These are phyloP conservation scores for Lachancea sp. DNA, from an alignment of 805 yeast genomes.

Conservation along the genomic window DNA sequence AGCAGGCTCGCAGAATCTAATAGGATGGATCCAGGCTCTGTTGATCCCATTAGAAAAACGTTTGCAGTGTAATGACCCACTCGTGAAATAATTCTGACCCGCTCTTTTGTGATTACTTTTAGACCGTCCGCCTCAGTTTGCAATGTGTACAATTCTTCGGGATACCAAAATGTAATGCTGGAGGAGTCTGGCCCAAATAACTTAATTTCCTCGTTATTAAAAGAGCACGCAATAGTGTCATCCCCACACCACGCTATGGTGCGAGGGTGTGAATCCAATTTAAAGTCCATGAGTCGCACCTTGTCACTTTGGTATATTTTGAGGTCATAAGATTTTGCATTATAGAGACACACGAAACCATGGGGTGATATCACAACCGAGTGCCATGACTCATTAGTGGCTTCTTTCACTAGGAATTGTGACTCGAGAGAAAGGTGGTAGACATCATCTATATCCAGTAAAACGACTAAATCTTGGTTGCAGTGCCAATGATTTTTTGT, in stretches of 20 bases:
- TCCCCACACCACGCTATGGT: slow-evolving; percentile 77
- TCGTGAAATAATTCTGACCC: slow-evolving; percentile 55
- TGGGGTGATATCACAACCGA: slow-evolving; percentile 21
- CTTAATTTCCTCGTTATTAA: slow-evolving; percentile 57
- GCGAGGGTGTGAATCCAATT: slow-evolving; percentile 33
- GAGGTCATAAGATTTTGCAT: slow-evolving; percentile 37
- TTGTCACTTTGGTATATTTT: slow-evolving; percentile 40
- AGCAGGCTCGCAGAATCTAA: slow-evolving; percentile 71
- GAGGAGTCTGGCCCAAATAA: slow-evolving; percentile 62
- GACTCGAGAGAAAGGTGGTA: slow-evolving; percentile 12
- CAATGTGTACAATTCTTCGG: slow-evolving; percentile 38
- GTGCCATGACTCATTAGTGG: slow-evolving; percentile 25
- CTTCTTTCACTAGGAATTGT: slow-evolving; percentile 7
- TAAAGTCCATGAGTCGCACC: slow-evolving; percentile 20
- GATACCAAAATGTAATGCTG: slow-evolving; percentile 45
- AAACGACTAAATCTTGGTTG: slow-evolving; percentile 15
- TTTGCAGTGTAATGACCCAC: slow-evolving; percentile 54
- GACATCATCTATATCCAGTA: slow-evolving; percentile 24
- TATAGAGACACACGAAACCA: slow-evolving; percentile 44
- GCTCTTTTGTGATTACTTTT: slow-evolving; percentile 51
- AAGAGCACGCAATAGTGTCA: slow-evolving; percentile 60
- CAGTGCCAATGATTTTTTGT: slow-evolving; percentile 29
- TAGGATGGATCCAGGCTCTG: slow-evolving; percentile 73
- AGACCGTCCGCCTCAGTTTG: slow-evolving; percentile 64
- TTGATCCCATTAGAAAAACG: slow-evolving; percentile 76